Conservation (phyloP, 129 eudicot species). For the Silybum marianum region DNA sequence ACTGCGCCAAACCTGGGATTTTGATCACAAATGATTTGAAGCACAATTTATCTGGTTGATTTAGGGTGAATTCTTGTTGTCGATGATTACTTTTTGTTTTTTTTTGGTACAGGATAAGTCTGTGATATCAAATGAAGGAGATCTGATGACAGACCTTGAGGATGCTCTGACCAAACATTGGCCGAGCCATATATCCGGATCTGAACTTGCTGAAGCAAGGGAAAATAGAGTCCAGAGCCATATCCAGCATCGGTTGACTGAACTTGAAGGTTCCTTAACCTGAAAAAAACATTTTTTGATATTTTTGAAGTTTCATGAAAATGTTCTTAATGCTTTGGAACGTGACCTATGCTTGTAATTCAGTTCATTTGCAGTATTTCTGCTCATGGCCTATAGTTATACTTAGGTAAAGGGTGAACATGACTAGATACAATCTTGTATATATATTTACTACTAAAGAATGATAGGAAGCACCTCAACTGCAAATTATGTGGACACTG, state of each 20-base stretch:
- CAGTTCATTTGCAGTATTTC: background rate
- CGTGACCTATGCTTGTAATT: background rate
- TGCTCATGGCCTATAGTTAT: background rate
- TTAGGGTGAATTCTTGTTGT: background rate
- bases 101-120: constrained; percentile 37
- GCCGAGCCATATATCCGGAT: constrained; percentile 49
- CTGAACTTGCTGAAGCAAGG: constrained; percentile 43
- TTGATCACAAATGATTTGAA: background rate
- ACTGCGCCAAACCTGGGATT: background rate
- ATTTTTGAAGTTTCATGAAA: background rate
- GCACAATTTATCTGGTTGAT: background rate
- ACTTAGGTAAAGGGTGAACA: background rate
- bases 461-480: constrained; percentile 2
- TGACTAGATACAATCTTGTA: background rate
- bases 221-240: constrained; percentile 51
- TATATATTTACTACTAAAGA: background rate
- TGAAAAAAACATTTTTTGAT: background rate
- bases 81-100: background rate
- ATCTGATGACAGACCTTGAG: constrained; percentile 69
- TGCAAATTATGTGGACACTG: background rate
- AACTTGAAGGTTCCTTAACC: constrained; percentile 61
- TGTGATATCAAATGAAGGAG: constrained; percentile 45
- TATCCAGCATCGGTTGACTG: constrained; percentile 55
- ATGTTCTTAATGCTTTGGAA: background rate
- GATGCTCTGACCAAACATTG: constrained; percentile 58